Evolutionary conservation across 148 eudicot genomes (phyloP).

Genomic region (Chenopodium album): DNA sequence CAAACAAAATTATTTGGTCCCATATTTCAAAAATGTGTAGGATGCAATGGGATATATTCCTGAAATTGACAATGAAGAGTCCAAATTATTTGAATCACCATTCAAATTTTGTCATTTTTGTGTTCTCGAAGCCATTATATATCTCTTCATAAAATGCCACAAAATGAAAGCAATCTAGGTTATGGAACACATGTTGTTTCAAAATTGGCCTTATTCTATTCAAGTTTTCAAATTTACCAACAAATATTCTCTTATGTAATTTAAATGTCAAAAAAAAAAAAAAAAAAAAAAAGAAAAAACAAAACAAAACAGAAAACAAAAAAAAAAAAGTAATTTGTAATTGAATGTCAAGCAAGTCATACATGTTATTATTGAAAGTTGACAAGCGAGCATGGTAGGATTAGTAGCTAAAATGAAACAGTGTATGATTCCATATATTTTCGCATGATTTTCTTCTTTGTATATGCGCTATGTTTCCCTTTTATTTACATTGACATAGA

Average conservation of each 20-base stretch:
- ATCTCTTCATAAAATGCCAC: conserved; percentile 8
- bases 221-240: neutral
- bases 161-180: conserved; percentile 10
- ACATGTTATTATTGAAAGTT: too few relatives aligned
- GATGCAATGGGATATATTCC: neutral
- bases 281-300: too few relatives aligned
- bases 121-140: neutral
- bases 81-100: conserved; percentile 15
- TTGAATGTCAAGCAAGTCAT: too few relatives aligned
- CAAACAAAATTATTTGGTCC: conserved; percentile 1
- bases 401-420: too few relatives aligned
- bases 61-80: neutral
- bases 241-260: neutral
- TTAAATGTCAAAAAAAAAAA: too few relatives aligned
- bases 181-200: conserved; percentile 7
- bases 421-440: too few relatives aligned
- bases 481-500: too few relatives aligned
- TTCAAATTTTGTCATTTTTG: neutral
- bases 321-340: too few relatives aligned
- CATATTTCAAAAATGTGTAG: neutral
- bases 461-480: too few relatives aligned
- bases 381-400: too few relatives aligned
- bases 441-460: too few relatives aligned
- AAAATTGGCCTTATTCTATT: conserved; percentile 3
- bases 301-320: too few relatives aligned